Evolutionary conservation across 139 green algal species (phyloP), one percentile per base, ranked within the genome.

Genomic region (Chlorella sp.): DNA sequence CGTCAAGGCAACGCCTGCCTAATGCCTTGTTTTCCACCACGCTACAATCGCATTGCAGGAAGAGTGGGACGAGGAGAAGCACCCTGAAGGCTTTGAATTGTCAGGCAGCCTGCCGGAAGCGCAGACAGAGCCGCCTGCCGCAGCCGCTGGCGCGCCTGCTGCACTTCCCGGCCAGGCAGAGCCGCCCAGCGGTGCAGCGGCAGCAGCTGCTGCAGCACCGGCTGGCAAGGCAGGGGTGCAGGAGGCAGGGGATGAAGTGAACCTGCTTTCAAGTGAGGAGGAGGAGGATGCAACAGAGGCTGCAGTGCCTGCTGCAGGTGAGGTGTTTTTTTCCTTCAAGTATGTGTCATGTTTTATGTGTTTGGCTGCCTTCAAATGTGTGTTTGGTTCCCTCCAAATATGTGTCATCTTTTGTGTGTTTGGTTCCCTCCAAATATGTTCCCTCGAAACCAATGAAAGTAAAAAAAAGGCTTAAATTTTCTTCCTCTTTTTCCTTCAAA

Each of bases 31-130:
- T 57, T 57, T 57, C 48, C 48, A 57, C 48, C 5, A 57, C 48
- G 5, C 7, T 5, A 5, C 48, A 57, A 57, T 57, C 48, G 9
- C 48, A 57, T 9, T 60, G 26, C 82, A 95, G 91, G 94, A 97
- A 14, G 93, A 94, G 28, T 91, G 92, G 83, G 90, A 95, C 18
- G 92, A 94, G 82, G 93, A 96, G 87, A 69, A 94, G 57, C 66
- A 94, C 28, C 95, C 95, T 3, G 95, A 96, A 40, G 91, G 91
- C 26, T 97, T 95, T 83, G 80, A 91, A n/a, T 78, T 97, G 60
- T 79, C 92, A 40, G 96, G 94, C 24, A 48, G 84, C 4, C 36
- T 94, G 61, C 93, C 86, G 40, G 53, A 89, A 71, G 69, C 60
- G 36, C 34, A 90, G 57, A 26, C 76, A 80, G 71, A 82, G 24